Percentiles rank a stretch among this genome's conserved stretches.
phyloP scores from a whole-genome alignment of 768 basidiomycete species.

The Bullera alba region DNA sequence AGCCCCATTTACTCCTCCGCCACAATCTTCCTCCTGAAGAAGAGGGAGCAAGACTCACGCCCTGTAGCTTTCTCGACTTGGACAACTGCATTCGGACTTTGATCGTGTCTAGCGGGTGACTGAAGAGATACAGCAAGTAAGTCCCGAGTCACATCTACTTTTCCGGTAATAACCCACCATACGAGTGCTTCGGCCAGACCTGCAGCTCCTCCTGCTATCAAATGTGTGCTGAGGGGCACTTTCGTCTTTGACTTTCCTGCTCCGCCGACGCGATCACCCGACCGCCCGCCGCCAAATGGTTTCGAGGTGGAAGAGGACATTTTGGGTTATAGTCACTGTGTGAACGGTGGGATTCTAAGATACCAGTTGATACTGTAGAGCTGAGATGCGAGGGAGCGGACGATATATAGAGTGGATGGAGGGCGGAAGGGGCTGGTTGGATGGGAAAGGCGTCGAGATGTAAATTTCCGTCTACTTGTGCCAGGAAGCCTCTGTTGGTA shows the following conservation, averaged over 20 bases:
- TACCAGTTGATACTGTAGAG: no score
- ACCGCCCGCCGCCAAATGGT: conserved; percentile 30
- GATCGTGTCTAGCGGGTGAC: conserved; percentile 96
- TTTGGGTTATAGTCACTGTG: no score
- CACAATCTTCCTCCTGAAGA: neutral
- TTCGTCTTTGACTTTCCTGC: conserved; percentile 37
- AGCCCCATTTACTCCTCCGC: conserved; percentile 1
- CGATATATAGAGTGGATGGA: no score
- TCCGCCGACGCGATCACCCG: conserved; percentile 26
- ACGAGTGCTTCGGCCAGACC: conserved; percentile 82
- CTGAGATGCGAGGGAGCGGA: no score
- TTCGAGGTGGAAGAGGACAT: conserved; percentile 36
- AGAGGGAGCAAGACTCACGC: conserved; percentile 57
- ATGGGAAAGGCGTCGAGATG: no score
- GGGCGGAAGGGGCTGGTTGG: no score
- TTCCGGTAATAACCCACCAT: no score
- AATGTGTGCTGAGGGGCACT: conserved; percentile 55
- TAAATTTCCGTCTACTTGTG: no score
- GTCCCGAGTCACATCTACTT: no score
- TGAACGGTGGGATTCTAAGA: no score
- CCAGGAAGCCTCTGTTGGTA: no score
- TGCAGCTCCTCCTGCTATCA: conserved; percentile 88
- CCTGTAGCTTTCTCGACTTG: conserved; percentile 65
- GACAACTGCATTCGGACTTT: conserved; percentile 99
- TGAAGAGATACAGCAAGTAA: no score